Evolutionary conservation across 257 asterid genomes (phyloP).

Genomic region (Galeopsis tetrahit): DNA sequence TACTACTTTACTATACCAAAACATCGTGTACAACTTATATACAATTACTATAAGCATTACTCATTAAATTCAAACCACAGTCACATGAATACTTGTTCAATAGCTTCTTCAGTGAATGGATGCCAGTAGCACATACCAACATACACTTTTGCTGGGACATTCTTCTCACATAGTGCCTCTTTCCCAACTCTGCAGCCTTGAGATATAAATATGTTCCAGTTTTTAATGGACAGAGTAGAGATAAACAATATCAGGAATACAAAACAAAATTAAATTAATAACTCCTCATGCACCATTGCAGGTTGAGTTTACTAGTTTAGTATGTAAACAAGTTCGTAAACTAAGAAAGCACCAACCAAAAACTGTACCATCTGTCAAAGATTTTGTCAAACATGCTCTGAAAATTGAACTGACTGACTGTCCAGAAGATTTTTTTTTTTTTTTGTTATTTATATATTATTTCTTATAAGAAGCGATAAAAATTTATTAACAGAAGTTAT

Average conservation of each 20-base stretch:
- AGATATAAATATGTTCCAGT: constrained; percentile 34
- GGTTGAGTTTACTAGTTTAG: constrained; percentile 12
- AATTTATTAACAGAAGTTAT: neutral
- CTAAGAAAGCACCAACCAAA: constrained; percentile 10
- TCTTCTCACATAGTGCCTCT: constrained; percentile 71
- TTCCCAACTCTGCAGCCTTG: constrained; percentile 92
- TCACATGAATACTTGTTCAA: constrained; percentile 67
- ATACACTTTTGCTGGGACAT: constrained; percentile 90
- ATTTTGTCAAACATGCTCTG: constrained; percentile 6
- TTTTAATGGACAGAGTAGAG: constrained; percentile 27
- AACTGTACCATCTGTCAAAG: constrained; percentile 23
- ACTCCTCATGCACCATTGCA: constrained; percentile 3
- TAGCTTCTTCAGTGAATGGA: constrained; percentile 99
- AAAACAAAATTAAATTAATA: constrained; percentile 14
- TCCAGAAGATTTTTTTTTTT: constrained; percentile 12
- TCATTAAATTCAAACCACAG: constrained; percentile 14
- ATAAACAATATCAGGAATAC: constrained; percentile 20
- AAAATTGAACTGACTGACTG: constrained; percentile 15
- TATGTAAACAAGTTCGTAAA: constrained; percentile 24
- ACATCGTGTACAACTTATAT: neutral
- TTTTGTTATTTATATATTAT: neutral
- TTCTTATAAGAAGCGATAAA: neutral
- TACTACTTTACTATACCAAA: neutral
- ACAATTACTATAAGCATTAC: constrained; percentile 12
- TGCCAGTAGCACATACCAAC: constrained; percentile 99